phyloP scores from a whole-genome alignment of 768 basidiomycete species.

The Gloeophyllum trabeum region DNA sequence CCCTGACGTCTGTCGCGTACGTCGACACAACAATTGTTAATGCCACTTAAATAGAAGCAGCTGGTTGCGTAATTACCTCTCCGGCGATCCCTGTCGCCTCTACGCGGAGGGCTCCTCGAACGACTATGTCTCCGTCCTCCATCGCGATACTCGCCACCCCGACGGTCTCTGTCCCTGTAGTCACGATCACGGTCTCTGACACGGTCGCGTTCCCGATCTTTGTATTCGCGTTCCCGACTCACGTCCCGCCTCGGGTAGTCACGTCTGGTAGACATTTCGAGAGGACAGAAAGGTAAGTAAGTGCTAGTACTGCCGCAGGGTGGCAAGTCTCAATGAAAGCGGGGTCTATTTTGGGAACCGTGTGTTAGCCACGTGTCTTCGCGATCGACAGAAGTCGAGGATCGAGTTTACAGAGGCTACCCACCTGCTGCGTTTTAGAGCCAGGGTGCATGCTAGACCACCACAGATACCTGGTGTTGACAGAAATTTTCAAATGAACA shows the following conservation, averaged over 20 bases:
- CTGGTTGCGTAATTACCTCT: slow-evolving; percentile 2
- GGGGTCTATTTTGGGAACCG: no score
- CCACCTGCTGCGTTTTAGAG: no score
- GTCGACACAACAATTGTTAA: no score
- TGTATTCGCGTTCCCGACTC: slow-evolving; percentile 16
- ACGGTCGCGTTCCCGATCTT: slow-evolving; percentile 9
- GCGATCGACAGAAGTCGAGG: background rate
- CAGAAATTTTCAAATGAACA: no score
- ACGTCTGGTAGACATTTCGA: slow-evolving; percentile 20
- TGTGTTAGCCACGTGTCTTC: no score
- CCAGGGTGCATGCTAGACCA: no score
- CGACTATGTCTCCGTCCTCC: slow-evolving; percentile 12
- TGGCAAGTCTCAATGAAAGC: no score
- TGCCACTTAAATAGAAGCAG: no score
- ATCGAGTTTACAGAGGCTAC: background rate
- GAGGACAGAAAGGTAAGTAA: no score
- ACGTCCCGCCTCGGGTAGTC: slow-evolving; percentile 19
- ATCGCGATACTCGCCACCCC: slow-evolving; percentile 5
- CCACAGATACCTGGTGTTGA: no score
- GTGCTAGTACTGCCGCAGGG: no score
- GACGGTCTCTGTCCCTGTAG: background rate
- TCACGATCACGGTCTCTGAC: slow-evolving; percentile 9
- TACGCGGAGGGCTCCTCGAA: slow-evolving; percentile 14
- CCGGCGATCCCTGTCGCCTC: slow-evolving; percentile 10
- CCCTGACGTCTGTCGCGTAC: slow-evolving; percentile 11